A percentile compares a stretch with the other conserved stretches of the same genome.
These are phyloP conservation scores for Apium graveolens DNA, from an alignment of 129 eudicot genomes.

Conservation along the genomic window DNA sequence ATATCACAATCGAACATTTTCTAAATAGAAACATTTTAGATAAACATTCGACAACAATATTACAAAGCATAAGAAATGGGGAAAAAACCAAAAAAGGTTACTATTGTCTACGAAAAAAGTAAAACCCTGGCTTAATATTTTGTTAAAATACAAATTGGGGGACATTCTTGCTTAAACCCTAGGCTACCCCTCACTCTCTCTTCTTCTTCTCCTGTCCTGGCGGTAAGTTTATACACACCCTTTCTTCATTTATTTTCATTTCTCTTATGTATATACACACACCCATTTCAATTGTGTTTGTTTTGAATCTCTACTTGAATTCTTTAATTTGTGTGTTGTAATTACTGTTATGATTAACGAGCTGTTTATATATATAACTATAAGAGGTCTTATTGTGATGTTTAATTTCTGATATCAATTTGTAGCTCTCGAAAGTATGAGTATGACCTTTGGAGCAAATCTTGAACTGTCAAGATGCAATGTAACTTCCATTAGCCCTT, in stretches of 20 bases:
- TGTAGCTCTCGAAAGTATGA: background rate
- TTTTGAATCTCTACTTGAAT: too few relatives aligned
- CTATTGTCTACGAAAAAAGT: too few relatives aligned
- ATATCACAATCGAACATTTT: too few relatives aligned
- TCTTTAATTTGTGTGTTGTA: background rate
- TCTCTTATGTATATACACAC: too few relatives aligned
- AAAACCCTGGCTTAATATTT: background rate
- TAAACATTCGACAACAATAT: too few relatives aligned
- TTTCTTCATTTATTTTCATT: background rate
- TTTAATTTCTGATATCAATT: background rate
- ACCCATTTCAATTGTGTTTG: background rate
- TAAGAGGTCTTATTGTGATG: background rate
- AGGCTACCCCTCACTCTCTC: background rate
- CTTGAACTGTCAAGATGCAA: slow-evolving; percentile 2
- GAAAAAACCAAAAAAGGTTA: too few relatives aligned
- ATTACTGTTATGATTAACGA: too few relatives aligned
- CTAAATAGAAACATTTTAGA: too few relatives aligned
- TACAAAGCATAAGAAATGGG: too few relatives aligned
- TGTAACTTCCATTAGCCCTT: background rate
- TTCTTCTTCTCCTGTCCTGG: background rate
- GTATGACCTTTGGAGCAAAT: background rate
- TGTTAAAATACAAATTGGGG: background rate
- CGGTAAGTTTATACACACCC: background rate
- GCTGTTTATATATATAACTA: too few relatives aligned
- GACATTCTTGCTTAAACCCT: background rate